Base-by-base conservation (phyloP, 768 basidiomycete genomes). In the Psilocybe cubensis region DNA sequence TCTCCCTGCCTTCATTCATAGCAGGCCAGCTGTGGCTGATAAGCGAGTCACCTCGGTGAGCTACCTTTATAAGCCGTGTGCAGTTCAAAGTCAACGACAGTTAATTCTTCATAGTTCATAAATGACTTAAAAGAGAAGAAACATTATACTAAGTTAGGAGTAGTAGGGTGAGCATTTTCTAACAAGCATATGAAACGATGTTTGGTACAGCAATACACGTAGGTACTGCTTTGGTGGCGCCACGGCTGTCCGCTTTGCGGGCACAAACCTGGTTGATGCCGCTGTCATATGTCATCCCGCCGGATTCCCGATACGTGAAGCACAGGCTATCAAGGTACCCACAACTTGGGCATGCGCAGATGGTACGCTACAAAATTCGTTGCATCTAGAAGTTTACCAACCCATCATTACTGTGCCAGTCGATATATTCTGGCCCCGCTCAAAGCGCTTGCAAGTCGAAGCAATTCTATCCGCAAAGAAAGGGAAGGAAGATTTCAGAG, bases 191-290 rank as follows among this genome's bases (percentile, higher is more conserved):
- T 2, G 27, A 11, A 49, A 12, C 31, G 6, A 33, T 8, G 24
- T 28, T 0, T 0, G 20, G 10, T 31, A n/a, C 4, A 14, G 23
- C 18, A 33, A 18, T 24, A 29, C 24, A 31, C 1, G 20, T 51
- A 77, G 78, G 29, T 79, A 76, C 53, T 79, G 78, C 49, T 78
- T 68, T 42, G 79, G 78, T 9, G 78, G 78, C 18, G 55, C 72
- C 9, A 63, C 71, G 3, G 70, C 69, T 3, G 67, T 76, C 43
- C 68, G 74, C 8, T 58, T 80, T 24, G 76, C 71, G 1, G 61
- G 66, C 4, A 76, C 71, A 2, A 69, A 64, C 28, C 58, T 68
- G 9, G 61, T 79, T 17, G 57, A 77, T 25, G 72, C 67, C 49
- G 66, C 73, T 5, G 75, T 79, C 20, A 67, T 79, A 14, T 71